Percentiles rank a stretch among this genome's conserved stretches.
These are phyloP conservation scores for Chenopodium suecicum DNA, from an alignment of 148 eudicot genomes.

Conservation along the genomic window DNA sequence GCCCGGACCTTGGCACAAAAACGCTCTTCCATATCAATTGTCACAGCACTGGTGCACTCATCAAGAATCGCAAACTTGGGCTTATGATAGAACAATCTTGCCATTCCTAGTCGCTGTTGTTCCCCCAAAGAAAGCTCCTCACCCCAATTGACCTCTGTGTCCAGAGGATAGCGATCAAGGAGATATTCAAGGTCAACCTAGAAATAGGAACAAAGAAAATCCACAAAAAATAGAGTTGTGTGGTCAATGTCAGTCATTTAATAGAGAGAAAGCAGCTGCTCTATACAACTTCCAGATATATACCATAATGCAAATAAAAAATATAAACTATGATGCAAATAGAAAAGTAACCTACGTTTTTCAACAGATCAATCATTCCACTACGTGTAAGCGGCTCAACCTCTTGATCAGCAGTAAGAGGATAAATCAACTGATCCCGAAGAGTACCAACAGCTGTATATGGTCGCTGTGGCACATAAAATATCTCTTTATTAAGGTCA, in stretches of 20 bases:
- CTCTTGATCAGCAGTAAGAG: conserved; percentile 85
- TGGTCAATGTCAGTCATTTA: not conserved
- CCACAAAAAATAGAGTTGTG: conserved; percentile 4
- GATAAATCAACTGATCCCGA: conserved; percentile 97
- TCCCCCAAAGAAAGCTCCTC: conserved; percentile 94
- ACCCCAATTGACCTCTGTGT: conserved; percentile 96
- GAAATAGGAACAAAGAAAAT: conserved; percentile 6
- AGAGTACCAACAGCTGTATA: conserved; percentile 97
- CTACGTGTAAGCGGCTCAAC: conserved; percentile 61
- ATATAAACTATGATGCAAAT: not conserved
- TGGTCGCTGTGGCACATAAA: conserved; percentile 94
- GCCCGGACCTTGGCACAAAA: conserved; percentile 97
- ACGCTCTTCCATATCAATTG: conserved; percentile 99
- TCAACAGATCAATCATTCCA: conserved; percentile 84
- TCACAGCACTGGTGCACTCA: conserved; percentile 99
- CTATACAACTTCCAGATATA: conserved; percentile 9
- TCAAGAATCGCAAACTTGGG: conserved; percentile 98
- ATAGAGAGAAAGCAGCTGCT: not conserved
- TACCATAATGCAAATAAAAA: not conserved
- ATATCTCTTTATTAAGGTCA: conserved; percentile 94
- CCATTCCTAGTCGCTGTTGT: conserved; percentile 98
- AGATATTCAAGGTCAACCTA: conserved; percentile 98
- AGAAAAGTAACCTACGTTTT: conserved; percentile 59
- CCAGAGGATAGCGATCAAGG: conserved; percentile 86
- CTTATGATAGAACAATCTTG: conserved; percentile 96